phyloP scores from a whole-genome alignment of 495 filamentous ascomycete genomes.

The Massariosphaeria phaeospora region DNA sequence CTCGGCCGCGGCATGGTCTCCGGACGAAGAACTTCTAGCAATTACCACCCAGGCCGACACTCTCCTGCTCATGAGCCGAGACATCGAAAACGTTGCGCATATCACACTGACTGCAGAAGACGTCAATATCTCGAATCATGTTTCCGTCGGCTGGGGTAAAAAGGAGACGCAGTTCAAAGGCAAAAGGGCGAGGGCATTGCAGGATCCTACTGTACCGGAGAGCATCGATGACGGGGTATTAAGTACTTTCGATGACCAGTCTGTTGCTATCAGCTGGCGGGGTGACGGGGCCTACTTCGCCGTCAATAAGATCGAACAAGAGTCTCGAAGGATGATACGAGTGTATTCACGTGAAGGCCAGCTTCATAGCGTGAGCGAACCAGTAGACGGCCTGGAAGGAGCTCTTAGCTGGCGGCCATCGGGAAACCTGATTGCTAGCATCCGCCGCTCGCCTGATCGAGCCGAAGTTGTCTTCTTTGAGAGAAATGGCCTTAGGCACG shows the following conservation, averaged over 20 bases:
- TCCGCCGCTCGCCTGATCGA: conserved; percentile 63
- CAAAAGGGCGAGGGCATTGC: conserved; percentile 79
- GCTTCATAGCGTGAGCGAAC: conserved; percentile 87
- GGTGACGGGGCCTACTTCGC: conserved; percentile 92
- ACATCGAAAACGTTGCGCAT: conserved; percentile 76
- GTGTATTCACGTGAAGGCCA: conserved; percentile 86
- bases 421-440: conserved; percentile 81
- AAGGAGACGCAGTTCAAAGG: conserved; percentile 97
- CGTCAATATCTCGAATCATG: conserved; percentile 83
- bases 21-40: conserved; percentile 85
- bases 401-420: conserved; percentile 86
- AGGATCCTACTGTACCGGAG: conserved; percentile 92
- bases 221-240: conserved; percentile 79
- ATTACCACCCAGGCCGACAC: conserved; percentile 75
- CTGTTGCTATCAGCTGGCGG: conserved; percentile 78
- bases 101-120: conserved; percentile 68
- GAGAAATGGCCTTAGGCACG: conserved; percentile 89
- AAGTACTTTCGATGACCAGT: conserved; percentile 64
- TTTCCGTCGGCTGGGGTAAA: conserved; percentile 98
- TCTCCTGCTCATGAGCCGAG: conserved; percentile 84
- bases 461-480: conserved; percentile 95
- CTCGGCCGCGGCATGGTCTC: conserved; percentile 85
- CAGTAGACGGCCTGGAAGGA: conserved; percentile 81
- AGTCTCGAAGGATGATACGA: conserved; percentile 67
- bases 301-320: conserved; percentile 67